Base-by-base conservation (phyloP, 768 basidiomycete genomes). In the Chiua virens region DNA sequence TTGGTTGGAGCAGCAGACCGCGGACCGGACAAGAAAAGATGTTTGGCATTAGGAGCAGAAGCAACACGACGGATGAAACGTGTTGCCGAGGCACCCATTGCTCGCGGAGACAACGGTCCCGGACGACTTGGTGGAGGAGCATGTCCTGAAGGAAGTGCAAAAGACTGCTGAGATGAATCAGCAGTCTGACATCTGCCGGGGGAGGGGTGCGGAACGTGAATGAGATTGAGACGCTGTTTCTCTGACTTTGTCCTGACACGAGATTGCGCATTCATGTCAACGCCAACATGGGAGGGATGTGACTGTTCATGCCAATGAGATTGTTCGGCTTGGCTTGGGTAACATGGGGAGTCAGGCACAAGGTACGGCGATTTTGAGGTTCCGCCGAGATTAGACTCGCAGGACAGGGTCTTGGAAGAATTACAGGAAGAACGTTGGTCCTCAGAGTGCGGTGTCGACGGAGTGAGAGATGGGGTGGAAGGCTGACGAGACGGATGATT, bases 31-130 rank as follows among this genome's bases (percentile, higher is more conserved):
- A 77, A 75, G 68, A 98, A 93, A 27, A 99, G 77, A 25, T 87
- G 89, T 67, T 98, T 98, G 30, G 94, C 88, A 65, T 98, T 99
- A 3, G 96, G 96, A 3, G 97, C 95, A 9, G 93, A 97, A 4
- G 95, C 93, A 42, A 98, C 96, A 43, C 96, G 86, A 46, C 96
- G 87, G 27, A 98, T 85, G 73, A 98, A 94, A 32, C 95, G 86
- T 42, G 89, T 82, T 9, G 92, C 89, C 0, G 85, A 83, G 15
- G 85, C 84, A 45, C 84, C 76, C 71, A 91, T 80, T 20, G 80
- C 77, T 61, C 79, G 83, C 27, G 88, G 85, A 8, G 83, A 85
- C 36, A 89, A 72, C 10, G 85, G 81, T 18, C 75, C 79, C 3
- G 76, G 62, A 34, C 79, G 69, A 39, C 65, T 66, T 17, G 72